Evolutionary conservation across 306 rosid species (phyloP).

Genomic region (Cucurbita pepo): DNA sequence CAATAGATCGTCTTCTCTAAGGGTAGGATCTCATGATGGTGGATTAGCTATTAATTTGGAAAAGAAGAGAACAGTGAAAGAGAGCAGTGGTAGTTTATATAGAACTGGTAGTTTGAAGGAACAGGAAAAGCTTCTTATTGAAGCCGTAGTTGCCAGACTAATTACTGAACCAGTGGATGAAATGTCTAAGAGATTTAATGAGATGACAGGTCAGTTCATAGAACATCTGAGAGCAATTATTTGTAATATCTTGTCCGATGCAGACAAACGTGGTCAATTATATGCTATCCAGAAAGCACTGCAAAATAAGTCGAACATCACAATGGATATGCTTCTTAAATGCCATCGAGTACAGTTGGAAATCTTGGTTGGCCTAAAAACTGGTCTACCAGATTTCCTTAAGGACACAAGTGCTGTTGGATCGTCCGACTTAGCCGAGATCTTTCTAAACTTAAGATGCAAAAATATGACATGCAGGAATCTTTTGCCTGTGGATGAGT

Average conservation of each 20-base stretch:
- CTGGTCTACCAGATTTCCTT: constrained; percentile 53
- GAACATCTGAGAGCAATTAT: constrained; percentile 54
- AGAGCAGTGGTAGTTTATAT: constrained; percentile 56
- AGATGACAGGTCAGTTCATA: constrained; percentile 43
- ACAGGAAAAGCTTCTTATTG: constrained; percentile 45
- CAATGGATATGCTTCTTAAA: constrained; percentile 49
- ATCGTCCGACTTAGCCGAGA: constrained; percentile 62
- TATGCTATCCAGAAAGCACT: constrained; percentile 50
- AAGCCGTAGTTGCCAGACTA: constrained; percentile 44
- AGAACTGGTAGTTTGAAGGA: constrained; percentile 59
- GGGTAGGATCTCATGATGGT: constrained; percentile 82
- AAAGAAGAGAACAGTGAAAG: constrained; percentile 47
- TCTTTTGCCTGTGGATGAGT: constrained; percentile 81
- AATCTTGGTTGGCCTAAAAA: constrained; percentile 76
- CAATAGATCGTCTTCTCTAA: constrained; percentile 69
- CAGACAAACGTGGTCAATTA: constrained; percentile 51
- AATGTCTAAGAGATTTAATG: constrained; percentile 69
- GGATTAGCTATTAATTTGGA: constrained; percentile 70
- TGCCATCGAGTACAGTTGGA: constrained; percentile 66
- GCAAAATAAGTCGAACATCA: constrained; percentile 61
- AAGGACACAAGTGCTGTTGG: constrained; percentile 31
- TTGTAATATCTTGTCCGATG: constrained; percentile 41
- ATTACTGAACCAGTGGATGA: constrained; percentile 59
- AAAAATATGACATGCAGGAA: constrained; percentile 56
- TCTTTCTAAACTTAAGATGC: constrained; percentile 63